Conservation (phyloP, 345 rosid genomes). For the Eucalyptus tenuipes region DNA sequence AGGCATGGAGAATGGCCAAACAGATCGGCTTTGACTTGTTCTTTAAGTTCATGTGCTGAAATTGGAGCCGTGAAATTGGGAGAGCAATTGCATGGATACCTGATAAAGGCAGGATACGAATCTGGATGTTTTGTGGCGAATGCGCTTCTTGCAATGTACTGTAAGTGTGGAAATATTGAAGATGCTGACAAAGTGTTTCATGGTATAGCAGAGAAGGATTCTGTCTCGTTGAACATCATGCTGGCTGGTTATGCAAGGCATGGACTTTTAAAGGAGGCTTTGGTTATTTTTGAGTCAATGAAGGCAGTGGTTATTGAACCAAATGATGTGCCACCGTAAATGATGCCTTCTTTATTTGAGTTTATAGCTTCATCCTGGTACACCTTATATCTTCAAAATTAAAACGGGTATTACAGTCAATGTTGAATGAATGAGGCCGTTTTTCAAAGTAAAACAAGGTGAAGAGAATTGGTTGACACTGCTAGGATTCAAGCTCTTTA, state of each 20-base stretch:
- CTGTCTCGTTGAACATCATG: slow-evolving; percentile 16
- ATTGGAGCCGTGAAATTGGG: slow-evolving; percentile 8
- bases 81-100: slow-evolving; percentile 9
- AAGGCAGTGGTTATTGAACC: slow-evolving; percentile 5
- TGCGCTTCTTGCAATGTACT: slow-evolving; percentile 20
- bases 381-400: background rate
- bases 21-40: slow-evolving; percentile 2
- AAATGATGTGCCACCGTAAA: background rate
- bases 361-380: background rate
- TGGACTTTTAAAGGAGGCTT: slow-evolving; percentile 6
- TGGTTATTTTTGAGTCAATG: slow-evolving; percentile 3
- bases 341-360: background rate
- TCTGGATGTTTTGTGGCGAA: slow-evolving; percentile 13
- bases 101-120: slow-evolving; percentile 11
- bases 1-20: slow-evolving; percentile 1
- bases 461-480: background rate
- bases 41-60: slow-evolving; percentile 14
- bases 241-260: slow-evolving; percentile 17
- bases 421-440: background rate
- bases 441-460: background rate
- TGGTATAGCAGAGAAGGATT: slow-evolving; percentile 3
- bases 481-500: background rate
- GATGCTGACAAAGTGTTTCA: slow-evolving; percentile 11
- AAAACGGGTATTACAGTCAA: background rate
- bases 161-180: slow-evolving; percentile 10